Evolutionary conservation across 1,284 basidiomycete genomes (phyloP), one percentile per base, ranked within the genome.

Genomic region (Cryptococcus deneoformans): DNA sequence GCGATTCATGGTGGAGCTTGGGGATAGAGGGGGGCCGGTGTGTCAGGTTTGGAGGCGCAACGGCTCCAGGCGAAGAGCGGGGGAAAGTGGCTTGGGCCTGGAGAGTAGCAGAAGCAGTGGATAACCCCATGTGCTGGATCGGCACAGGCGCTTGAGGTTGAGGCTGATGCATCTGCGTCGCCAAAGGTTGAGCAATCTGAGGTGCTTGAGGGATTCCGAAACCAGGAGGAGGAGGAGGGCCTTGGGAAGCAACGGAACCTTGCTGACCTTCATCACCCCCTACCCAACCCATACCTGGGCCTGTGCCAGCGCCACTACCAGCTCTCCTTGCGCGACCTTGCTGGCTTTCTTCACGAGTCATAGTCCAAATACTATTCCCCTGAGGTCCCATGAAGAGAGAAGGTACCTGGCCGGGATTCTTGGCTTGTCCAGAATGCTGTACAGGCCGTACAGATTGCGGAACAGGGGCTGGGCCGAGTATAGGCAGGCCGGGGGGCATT

Each of bases 41-140:
- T 5, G 29, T 29, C 29, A 29, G 29, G 5, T 29, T 29, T 29
- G 29, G 29, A 29, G 29, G 29, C 3, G 29, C 29, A 29, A 29
- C 29, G 29, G 29, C 3, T 51, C 53, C 39, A 81, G 91, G 58
- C 29, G 29, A 29, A 29, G 29, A 5, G 29, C 29, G 29, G 29
- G 29, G 5, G 29, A 76, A 90, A 76, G 46, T 47, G 20, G 29
- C 46, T 29, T 47, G 46, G 14, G 46, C 46, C 8, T 47, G 46
- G 34, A 47, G 46, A 4, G 46, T 47, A 7, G 46, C 29, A 24
- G 46, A 47, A 10, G 46, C 20, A 47, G n/a, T n/a, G n/a, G n/a
- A 12, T 6, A 34, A 14, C 6, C 20, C 9, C 8, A 29, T 47
- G 1, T 47, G 20, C 14, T 47, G 46, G 3, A 29, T 16, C 7